These are phyloP conservation scores for Ascochyta pisi DNA, from an alignment of 2,329 filamentous ascomycete species.

Conservation along the genomic window DNA sequence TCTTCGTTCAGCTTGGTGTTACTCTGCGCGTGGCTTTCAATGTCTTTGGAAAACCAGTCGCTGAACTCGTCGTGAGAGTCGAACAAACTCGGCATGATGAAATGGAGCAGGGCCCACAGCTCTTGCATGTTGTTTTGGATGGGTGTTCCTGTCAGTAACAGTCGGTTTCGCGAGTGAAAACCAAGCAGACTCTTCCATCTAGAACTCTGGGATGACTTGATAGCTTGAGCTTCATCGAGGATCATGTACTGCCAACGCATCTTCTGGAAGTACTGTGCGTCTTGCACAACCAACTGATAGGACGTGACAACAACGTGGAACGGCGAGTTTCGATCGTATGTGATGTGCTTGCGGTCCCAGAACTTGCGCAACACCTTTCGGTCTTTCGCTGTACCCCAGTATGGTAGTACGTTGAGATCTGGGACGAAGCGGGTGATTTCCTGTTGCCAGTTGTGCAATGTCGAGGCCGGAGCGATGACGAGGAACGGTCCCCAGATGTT, in stretches of 20 bases:
- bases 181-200: conserved; percentile 94
- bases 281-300: conserved; percentile 95
- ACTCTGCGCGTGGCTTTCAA: conserved; percentile 97
- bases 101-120: conserved; percentile 95
- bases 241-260: conserved; percentile 99
- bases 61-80: conserved; percentile 93
- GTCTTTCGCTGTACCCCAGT: conserved; percentile 95
- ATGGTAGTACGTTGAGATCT: conserved; percentile 91
- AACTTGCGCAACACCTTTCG: conserved; percentile 97
- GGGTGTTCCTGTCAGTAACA: conserved; percentile 92
- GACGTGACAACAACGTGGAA: conserved; percentile 98
- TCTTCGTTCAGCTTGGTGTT: conserved; percentile 99
- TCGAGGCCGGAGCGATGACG: conserved; percentile 94
- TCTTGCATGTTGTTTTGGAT: conserved; percentile 99
- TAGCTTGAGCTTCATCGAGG: conserved; percentile 95
- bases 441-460: conserved; percentile 98
- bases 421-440: conserved; percentile 96
- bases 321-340: conserved; percentile 88
- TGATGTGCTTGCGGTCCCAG: conserved; percentile 98
- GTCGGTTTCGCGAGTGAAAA: conserved; percentile 93
- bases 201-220: conserved; percentile 96
- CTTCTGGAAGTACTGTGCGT: conserved; percentile 98
- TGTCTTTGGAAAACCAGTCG: conserved; percentile 94
- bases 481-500: conserved; percentile 98
- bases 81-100: conserved; percentile 99